Evolutionary conservation across 225 moss, liverwort and hornwort genomes (phyloP), one percentile per base, ranked within the genome.

Genomic region (Polytrichum formosum): DNA sequence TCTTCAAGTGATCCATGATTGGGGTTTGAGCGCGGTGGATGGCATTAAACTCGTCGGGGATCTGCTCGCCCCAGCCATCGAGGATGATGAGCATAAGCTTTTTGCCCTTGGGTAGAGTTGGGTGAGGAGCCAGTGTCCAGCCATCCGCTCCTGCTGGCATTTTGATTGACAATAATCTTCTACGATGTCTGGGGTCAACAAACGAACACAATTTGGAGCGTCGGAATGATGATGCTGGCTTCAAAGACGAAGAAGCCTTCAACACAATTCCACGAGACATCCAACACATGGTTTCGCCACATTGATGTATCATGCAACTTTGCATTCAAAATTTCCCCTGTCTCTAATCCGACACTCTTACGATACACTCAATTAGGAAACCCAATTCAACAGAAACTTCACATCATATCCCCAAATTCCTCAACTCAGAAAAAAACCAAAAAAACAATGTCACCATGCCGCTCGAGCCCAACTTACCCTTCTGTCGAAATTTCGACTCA

Each of bases 41-140:
- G 19, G 98, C 98, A 82, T 98, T 98, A 29, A 91, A 94, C 73
- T 98, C 85, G 54, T 98, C 98, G 21, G 84, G 76, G 5, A 94
- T 90, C 83, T 94, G 94, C 81, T 98, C 98, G 65, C 98, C 98
- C 98, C 98, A 98, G 16, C 98, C 98, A 69, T 98, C 98, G 18
- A 98, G 70, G 27, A 98, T 77, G 8, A 98, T 90, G 54, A 98
- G 88, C 79, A 92, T 90, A 61, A 98, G 56, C 77, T 94, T 94
- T 77, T 91, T 94, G 56, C 92, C 94, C 82, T 90, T 89, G 59
- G 88, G 76, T 68, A 98, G 82, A 77, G 91, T 90, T 20, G 94
- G 84, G 75, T 98, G 94, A 4, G 84, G 66, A 37, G 77, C 68
- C n/a, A 88, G 82, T 25, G 77, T 75, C 75, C 78, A 88, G 70